Conservation (phyloP, 2,329 filamentous ascomycete species). For the Phialophora tarda region DNA sequence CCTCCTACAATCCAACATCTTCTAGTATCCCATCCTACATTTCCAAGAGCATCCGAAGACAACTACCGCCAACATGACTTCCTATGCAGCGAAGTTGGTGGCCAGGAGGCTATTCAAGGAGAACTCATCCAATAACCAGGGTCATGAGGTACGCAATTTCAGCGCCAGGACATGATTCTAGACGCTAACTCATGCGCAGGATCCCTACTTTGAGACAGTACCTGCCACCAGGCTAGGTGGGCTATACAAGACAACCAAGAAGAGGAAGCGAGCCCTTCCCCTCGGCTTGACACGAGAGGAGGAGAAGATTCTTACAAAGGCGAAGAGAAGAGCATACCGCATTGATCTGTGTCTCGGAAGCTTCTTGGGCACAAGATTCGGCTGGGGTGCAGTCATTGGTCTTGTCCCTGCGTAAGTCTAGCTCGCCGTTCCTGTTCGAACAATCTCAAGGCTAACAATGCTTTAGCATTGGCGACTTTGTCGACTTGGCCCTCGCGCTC, state of each 20-base stretch:
- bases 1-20: neutral
- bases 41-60: neutral
- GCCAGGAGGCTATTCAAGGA: constrained; percentile 65
- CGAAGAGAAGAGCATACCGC: constrained; percentile 82
- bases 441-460: constrained; percentile 22
- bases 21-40: neutral
- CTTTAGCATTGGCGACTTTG: constrained; percentile 72
- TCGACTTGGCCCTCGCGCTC: constrained; percentile 75
- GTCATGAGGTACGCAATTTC: constrained; percentile 55
- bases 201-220: constrained; percentile 87
- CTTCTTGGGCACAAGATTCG: constrained; percentile 80
- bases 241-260: constrained; percentile 72
- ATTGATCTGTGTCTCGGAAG: constrained; percentile 86
- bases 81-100: constrained; percentile 60
- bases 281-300: constrained; percentile 83
- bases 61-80: constrained; percentile 55
- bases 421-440: neutral
- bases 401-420: constrained; percentile 74
- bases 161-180: neutral
- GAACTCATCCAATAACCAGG: constrained; percentile 63
- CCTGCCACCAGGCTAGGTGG: constrained; percentile 65
- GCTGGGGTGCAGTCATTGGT: constrained; percentile 86
- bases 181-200: constrained; percentile 57
- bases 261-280: constrained; percentile 82
- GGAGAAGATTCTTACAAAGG: constrained; percentile 78